Base-by-base conservation (phyloP, 257 asterid genomes). In the Paulownia fortunei region DNA sequence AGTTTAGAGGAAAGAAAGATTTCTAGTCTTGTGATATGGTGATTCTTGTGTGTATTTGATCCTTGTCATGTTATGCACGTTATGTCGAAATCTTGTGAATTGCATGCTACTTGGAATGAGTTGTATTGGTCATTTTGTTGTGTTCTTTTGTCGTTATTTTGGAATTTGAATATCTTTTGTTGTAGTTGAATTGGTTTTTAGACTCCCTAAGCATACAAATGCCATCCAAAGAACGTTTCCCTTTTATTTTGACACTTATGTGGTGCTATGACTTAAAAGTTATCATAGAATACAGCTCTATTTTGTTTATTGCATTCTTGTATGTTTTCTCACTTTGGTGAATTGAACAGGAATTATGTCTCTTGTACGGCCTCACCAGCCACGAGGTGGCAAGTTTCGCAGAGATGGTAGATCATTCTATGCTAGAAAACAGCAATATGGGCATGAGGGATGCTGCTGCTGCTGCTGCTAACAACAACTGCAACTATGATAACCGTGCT, bases 331-430 rank as follows among this genome's bases (percentile, higher is more conserved):
- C 23, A 19, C 64, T 41, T 75, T 73, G 61, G 37, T 65, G 26
- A 62, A 74, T 47, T 79, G 84, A 72, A 76, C 89, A 89, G 92
- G 88, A 69, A 81, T 52, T 8, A 91, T 91, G 95, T 85, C 90
- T 77, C 83, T 84, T 9, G 86, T 83, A 2, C 88, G 74, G 79
- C 61, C 84, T 65, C 83, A 73, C 78, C 84, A 54, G 36, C 66
- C 83, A 39, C 88, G 82, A 74, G 86, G 83, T 61, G 87, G 86
- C 32, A 86, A 84, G 60, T 73, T 76, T 73, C 82, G 37, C 10
- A 81, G 80, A 10, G 83, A 87, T 75, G 67, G 81, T 23, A 74
- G 76, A 78, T 59, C 84, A 26, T 80, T 81, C 30, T 71, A 80
- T 77, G 83, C 85, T 27, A 79, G 89, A 82, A n/a, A 87, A 75